Evolutionary conservation across 2,329 filamentous ascomycete species (phyloP).

Genomic region (Metarhizium album): DNA sequence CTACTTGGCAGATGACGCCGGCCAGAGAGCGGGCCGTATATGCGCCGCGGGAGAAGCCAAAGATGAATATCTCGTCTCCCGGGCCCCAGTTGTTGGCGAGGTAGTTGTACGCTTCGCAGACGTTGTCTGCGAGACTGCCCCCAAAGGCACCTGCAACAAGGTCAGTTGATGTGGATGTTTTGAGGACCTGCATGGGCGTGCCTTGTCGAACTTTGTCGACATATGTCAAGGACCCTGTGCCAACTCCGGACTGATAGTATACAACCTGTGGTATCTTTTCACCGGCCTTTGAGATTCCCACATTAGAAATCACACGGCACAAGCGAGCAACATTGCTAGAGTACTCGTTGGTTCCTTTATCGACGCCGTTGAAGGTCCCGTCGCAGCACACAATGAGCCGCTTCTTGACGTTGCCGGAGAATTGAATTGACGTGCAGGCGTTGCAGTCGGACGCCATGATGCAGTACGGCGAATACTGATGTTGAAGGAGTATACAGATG

Average conservation of each 20-base stretch:
- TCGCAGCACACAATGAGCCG: conserved; percentile 21
- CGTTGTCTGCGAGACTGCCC: conserved; percentile 18
- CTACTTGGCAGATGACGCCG: conserved; percentile 9
- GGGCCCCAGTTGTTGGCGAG: conserved; percentile 24
- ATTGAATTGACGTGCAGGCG: neutral
- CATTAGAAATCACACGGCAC: conserved; percentile 17
- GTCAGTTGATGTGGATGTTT: neutral
- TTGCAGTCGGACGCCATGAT: neutral
- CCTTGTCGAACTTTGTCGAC: neutral
- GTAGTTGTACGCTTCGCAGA: conserved; percentile 26
- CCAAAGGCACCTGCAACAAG: conserved; percentile 10
- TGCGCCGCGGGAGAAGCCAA: conserved; percentile 21
- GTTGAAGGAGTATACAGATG: no score
- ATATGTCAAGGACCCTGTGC: conserved; percentile 8
- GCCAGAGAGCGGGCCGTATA: conserved; percentile 21
- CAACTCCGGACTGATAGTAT: conserved; percentile 26
- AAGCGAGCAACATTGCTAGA: conserved; percentile 25
- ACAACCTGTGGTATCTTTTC: conserved; percentile 24
- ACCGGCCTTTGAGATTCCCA: conserved; percentile 14
- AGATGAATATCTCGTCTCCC: conserved; percentile 19
- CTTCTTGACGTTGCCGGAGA: neutral
- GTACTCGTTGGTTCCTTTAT: conserved; percentile 15
- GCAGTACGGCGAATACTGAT: no score
- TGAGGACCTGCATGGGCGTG: neutral
- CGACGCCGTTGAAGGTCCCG: conserved; percentile 23